These are phyloP conservation scores for Oryza meridionalis DNA, from an alignment of 176 grass and related monocot species.

Conservation along the genomic window DNA sequence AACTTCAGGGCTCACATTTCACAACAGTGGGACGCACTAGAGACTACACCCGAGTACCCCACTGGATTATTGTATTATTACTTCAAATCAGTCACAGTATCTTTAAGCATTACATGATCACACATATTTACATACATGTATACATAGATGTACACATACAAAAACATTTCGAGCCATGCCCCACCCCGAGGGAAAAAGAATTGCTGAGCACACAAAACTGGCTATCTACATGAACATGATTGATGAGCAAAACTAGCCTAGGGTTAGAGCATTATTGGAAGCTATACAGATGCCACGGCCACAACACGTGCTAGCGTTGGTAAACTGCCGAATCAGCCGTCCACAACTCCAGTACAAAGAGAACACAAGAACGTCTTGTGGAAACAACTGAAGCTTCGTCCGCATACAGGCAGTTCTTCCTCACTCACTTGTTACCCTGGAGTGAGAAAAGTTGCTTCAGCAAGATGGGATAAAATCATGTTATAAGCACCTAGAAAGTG, in stretches of 20 bases:
- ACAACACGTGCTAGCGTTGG: slow-evolving; percentile 22
- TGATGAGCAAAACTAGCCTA: slow-evolving; percentile 51
- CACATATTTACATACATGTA: slow-evolving; percentile 47
- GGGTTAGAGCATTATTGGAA: slow-evolving; percentile 54
- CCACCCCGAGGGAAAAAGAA: slow-evolving; percentile 36
- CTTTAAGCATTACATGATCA: slow-evolving; percentile 33
- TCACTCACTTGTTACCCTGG: slow-evolving; percentile 64
- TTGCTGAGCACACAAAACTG: slow-evolving; percentile 58
- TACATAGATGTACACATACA: slow-evolving; percentile 32
- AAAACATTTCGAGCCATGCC: slow-evolving; percentile 40
- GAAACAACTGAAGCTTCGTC: slow-evolving; percentile 44
- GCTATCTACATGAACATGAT: slow-evolving; percentile 45
- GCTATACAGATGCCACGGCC: slow-evolving; percentile 42
- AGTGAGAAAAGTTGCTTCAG: slow-evolving; percentile 13
- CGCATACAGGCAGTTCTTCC: not conserved
- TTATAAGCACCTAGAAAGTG: not conserved
- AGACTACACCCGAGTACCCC: not conserved
- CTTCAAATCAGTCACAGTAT: not conserved
- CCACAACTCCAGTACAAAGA: slow-evolving; percentile 27
- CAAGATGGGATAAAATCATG: not conserved
- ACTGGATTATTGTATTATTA: slow-evolving; percentile 38
- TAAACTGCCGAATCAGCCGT: slow-evolving; percentile 23
- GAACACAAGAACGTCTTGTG: slow-evolving; percentile 32
- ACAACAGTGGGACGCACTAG: not conserved
- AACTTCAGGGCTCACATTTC: not conserved